Evolutionary conservation across 2,329 filamentous ascomycete genomes (phyloP).

Genomic region (Cladosporium austrohemisphaericum): DNA sequence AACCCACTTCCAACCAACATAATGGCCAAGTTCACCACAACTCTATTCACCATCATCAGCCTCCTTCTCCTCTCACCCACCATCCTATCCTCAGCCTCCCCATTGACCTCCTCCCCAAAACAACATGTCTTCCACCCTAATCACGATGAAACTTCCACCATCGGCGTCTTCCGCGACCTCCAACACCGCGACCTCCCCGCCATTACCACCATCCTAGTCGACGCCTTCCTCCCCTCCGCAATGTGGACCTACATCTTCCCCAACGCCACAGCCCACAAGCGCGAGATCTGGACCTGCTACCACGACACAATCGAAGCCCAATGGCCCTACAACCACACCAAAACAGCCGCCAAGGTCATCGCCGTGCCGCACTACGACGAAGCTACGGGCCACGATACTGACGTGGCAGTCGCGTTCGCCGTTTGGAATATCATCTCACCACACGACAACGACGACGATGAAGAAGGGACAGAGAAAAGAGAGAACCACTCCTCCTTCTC

Average conservation of each 20-base stretch:
- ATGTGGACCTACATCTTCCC: conserved; percentile 5
- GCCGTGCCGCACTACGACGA: not conserved
- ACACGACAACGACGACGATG: not conserved
- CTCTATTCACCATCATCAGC: too few relatives aligned
- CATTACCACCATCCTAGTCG: not conserved
- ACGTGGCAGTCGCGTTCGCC: not conserved
- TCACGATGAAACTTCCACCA: too few relatives aligned
- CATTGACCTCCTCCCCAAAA: too few relatives aligned
- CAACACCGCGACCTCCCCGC: not conserved
- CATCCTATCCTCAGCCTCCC: too few relatives aligned
- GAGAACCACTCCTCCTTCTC: not conserved
- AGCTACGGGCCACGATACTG: not conserved
- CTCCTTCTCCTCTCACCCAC: too few relatives aligned
- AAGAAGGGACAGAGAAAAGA: too few relatives aligned
- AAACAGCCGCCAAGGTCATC: conserved; percentile 1
- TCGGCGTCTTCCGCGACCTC: not conserved
- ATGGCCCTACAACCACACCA: not conserved
- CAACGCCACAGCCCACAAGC: not conserved
- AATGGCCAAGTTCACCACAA: too few relatives aligned
- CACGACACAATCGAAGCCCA: not conserved
- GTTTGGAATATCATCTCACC: not conserved
- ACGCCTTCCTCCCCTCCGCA: conserved; percentile 8
- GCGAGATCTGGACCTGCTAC: not conserved
- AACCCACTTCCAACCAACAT: too few relatives aligned
- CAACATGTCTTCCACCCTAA: too few relatives aligned